Conservation (phyloP, 768 basidiomycete species). For the Naganishia vaughanmartiniae region DNA sequence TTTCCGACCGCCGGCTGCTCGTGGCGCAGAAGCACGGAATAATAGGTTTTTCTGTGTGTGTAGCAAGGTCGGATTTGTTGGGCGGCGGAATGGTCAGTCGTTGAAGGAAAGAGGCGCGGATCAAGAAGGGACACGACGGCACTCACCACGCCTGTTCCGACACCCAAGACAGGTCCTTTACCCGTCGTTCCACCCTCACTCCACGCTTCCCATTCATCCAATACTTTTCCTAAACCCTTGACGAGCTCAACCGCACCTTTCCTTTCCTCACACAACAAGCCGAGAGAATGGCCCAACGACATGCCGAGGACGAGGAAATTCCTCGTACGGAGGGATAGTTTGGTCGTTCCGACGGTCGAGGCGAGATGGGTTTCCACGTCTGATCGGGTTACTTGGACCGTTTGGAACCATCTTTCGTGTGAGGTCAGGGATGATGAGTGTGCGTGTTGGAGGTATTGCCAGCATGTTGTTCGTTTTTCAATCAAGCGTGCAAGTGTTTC, state of each 20-base stretch:
- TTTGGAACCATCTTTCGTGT: constrained; percentile 48
- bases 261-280: constrained; percentile 21
- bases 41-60: too few species aligned
- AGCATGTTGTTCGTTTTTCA: constrained; percentile 29
- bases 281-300: constrained; percentile 41
- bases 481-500: background rate
- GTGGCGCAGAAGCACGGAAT: too few species aligned
- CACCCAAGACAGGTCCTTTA: constrained; percentile 31
- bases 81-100: background rate
- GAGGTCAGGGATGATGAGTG: constrained; percentile 20
- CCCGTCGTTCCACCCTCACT: constrained; percentile 36
- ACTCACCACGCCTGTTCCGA: constrained; percentile 41
- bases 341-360: constrained; percentile 7
- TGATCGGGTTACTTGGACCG: constrained; percentile 41
- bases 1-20: too few species aligned
- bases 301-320: constrained; percentile 46
- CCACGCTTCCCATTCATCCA: constrained; percentile 50
- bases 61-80: constrained; percentile 43
- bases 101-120: background rate
- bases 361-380: constrained; percentile 40
- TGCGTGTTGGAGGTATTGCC: constrained; percentile 29
- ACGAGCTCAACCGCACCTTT: constrained; percentile 35
- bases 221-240: constrained; percentile 34
- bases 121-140: too few species aligned
- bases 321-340: constrained; percentile 34